Percentiles rank a stretch among this genome's conserved stretches.
Evolutionary conservation across 2,329 filamentous ascomycete genomes (phyloP).

Genomic region (Aspergillus oerlinghausenensis): DNA sequence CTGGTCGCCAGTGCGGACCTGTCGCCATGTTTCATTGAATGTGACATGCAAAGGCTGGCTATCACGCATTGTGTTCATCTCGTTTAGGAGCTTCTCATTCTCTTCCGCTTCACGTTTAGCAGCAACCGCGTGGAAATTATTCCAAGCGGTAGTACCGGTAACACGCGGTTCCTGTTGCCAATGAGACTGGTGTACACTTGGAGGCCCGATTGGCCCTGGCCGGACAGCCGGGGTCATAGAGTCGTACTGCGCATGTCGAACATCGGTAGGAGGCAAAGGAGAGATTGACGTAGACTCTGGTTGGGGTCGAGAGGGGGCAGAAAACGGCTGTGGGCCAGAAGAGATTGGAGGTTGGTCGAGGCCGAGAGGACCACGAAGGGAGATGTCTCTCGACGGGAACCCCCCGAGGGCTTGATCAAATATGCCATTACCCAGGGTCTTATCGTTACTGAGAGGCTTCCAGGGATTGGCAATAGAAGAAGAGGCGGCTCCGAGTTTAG

Average conservation of each 20-base stretch:
- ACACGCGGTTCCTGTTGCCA: slow-evolving; percentile 28
- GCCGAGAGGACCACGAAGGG: slow-evolving; percentile 37
- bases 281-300: slow-evolving; percentile 32
- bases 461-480: slow-evolving; percentile 49
- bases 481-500: slow-evolving; percentile 31
- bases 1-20: slow-evolving; percentile 40
- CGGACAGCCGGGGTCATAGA: slow-evolving; percentile 37
- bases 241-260: slow-evolving; percentile 34
- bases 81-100: slow-evolving; percentile 36
- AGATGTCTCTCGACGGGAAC: slow-evolving; percentile 43
- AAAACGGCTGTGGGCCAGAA: slow-evolving; percentile 28
- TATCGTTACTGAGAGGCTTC: slow-evolving; percentile 53
- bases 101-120: slow-evolving; percentile 39
- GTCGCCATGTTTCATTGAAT: slow-evolving; percentile 46
- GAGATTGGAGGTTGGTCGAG: slow-evolving; percentile 38
- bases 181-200: slow-evolving; percentile 30
- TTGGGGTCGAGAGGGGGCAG: slow-evolving; percentile 25
- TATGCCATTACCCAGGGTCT: slow-evolving; percentile 59
- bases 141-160: slow-evolving; percentile 38
- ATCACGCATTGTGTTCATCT: slow-evolving; percentile 37
- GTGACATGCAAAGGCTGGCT: slow-evolving; percentile 29
- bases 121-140: slow-evolving; percentile 40
- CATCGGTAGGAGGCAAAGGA: slow-evolving; percentile 37
- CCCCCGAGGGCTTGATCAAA: slow-evolving; percentile 53
- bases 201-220: slow-evolving; percentile 46